Base-by-base conservation (phyloP, 2,329 filamentous ascomycete species). In the Trichoderma guizhouense region DNA sequence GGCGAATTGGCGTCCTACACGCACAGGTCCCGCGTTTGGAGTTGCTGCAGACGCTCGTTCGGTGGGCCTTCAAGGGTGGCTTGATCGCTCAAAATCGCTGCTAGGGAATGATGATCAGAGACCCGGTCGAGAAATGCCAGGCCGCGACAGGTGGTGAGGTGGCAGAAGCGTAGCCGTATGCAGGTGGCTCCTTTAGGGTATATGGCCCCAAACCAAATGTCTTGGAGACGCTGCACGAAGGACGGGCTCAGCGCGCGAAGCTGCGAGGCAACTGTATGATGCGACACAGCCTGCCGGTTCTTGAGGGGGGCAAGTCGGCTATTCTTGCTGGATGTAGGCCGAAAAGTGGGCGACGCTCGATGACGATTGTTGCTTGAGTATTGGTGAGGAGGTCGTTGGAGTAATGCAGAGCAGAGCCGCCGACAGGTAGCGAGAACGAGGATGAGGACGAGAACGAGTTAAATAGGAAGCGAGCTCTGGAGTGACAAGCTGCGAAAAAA, bases 31-130 rank as follows among this genome's bases (percentile, higher is more conserved):
- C 47, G 43, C 51, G 34, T 57, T 72, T 69, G 65, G 21, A 60
- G 58, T 51, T 57, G 71, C 71, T 69, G 65, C 71, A 69, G 61
- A 57, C 36, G 53, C 57, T 69, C 34, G 64, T 67, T 62, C 63
- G 32, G 65, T 60, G 55, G 61, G 68, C 71, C 55, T 21, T 60
- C 36, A 60, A 58, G 65, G 71, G 71, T 72, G 61, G 67, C 71
- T 57, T 62, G 34, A 62, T 55, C 43, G 21, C 53, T 51, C 71
- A 61, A 71, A 66, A 30, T 39, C 62, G 64, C 26, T 64, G 62
- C 62, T 63, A 58, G 69, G 68, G 69, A 55, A 68, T 58, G 72
- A 73, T 73, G 69, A 73, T 73, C 72, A 71, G 69, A 72, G 69
- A 72, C 69, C 72, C 58, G 57, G 69, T 71, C 69, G 43, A 63